phyloP scores from a whole-genome alignment of 805 yeast species.

The Saccharomycopsis fibuligera region DNA sequence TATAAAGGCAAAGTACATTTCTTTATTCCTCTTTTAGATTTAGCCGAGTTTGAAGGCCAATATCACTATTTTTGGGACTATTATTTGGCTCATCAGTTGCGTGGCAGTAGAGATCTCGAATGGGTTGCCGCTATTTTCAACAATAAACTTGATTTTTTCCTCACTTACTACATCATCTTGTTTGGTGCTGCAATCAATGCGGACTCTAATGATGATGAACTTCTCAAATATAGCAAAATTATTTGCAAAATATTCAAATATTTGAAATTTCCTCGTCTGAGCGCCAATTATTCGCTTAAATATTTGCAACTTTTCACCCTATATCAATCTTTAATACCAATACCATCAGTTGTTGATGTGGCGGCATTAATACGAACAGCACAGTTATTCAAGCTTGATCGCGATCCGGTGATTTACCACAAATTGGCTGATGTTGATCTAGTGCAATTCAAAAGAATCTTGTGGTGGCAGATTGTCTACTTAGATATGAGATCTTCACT shows the following conservation, averaged over 20 bases:
- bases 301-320: constrained; percentile 42
- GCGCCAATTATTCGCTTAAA: constrained; percentile 40
- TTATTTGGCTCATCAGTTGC: neutral
- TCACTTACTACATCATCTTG: constrained; percentile 11
- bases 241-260: constrained; percentile 2
- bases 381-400: constrained; percentile 47
- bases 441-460: constrained; percentile 45
- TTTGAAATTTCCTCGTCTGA: constrained; percentile 34
- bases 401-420: constrained; percentile 53
- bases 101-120: neutral
- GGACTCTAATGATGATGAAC: neutral
- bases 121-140: neutral
- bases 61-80: constrained; percentile 7
- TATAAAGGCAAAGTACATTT: constrained; percentile 3
- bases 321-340: constrained; percentile 47
- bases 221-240: neutral
- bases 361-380: constrained; percentile 51
- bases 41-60: constrained; percentile 1
- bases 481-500: constrained; percentile 52
- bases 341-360: constrained; percentile 50
- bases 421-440: constrained; percentile 41
- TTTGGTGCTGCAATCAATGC: constrained; percentile 1
- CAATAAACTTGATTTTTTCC: constrained; percentile 7
- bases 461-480: constrained; percentile 67
- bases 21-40: constrained; percentile 9